Evolutionary conservation across 2,329 filamentous ascomycete genomes (phyloP).

Genomic region (Talaromyces sp.): DNA sequence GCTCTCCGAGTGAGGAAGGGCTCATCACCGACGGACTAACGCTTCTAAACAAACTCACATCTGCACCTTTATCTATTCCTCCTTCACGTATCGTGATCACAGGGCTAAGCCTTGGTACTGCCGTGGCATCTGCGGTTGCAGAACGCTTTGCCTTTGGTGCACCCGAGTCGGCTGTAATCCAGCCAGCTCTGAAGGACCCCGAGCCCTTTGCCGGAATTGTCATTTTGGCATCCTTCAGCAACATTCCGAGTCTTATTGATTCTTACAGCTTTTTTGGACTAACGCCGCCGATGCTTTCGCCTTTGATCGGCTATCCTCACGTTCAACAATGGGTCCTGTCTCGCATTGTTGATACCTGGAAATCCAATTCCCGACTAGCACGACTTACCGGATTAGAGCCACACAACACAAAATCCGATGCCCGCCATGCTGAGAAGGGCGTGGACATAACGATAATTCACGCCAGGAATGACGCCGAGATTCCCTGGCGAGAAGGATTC

Average conservation of each 20-base stretch:
- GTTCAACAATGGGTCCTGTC: slow-evolving; percentile 56
- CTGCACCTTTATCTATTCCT: slow-evolving; percentile 57
- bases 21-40: slow-evolving; percentile 73
- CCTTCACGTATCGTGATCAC: slow-evolving; percentile 70
- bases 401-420: slow-evolving; percentile 38
- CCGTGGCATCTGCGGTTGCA: slow-evolving; percentile 67
- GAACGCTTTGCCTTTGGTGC: slow-evolving; percentile 59
- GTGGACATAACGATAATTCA: slow-evolving; percentile 70
- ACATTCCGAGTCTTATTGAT: slow-evolving; percentile 64
- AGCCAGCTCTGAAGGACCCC: slow-evolving; percentile 37
- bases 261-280: slow-evolving; percentile 74
- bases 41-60: slow-evolving; percentile 59
- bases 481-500: slow-evolving; percentile 56
- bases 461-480: slow-evolving; percentile 74
- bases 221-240: slow-evolving; percentile 73
- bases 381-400: slow-evolving; percentile 29
- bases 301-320: slow-evolving; percentile 61
- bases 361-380: slow-evolving; percentile 59
- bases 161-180: slow-evolving; percentile 23
- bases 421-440: slow-evolving; percentile 43
- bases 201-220: slow-evolving; percentile 73
- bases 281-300: slow-evolving; percentile 68
- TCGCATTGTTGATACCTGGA: slow-evolving; percentile 75
- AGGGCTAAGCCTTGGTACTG: slow-evolving; percentile 85
- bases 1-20: slow-evolving; percentile 72